Evolutionary conservation across 2,329 filamentous ascomycete genomes (phyloP), one percentile per base, ranked within the genome.

Genomic region (Thermothelomyces thermophilus): DNA sequence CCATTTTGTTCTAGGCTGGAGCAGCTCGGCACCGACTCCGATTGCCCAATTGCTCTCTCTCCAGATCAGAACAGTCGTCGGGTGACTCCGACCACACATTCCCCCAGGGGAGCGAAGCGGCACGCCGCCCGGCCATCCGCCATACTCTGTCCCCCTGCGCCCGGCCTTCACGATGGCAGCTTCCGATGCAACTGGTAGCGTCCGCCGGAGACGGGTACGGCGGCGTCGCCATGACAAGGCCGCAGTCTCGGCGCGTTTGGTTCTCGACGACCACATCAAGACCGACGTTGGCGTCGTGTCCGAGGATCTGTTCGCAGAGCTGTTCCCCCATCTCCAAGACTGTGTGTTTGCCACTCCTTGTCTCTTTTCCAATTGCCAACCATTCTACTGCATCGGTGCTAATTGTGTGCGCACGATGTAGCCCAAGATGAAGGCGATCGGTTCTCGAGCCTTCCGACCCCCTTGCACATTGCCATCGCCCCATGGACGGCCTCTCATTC

Each of bases 281-380:
- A 88, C 87, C 46, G 88, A 95, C 64, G 77, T 90, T 54, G 93
- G 90, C 56, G 79, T 93, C 56, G 69, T 97, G 46, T 95, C 91
- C 11, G 84, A 89, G 61, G 89, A 95, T 66, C 75, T 98, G 45
- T 89, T 90, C 62, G 74, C 77, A 41, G 86, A 94, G 63, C 76
- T 97, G 45, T 90, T 94, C 69, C 83, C 87, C 55, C 71, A 80
- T 60, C 62, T 77, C 59, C 68, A 69, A 58, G 61, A 73, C 63
- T 66, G 78, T 82, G 65, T 67, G 77, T 73, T 59, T 41, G 6
- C 8, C 34, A 17, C n/a, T 11, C 41, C 6, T 22, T 17, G 20
- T 58, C 11, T 36, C 41, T 17, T 58, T 52, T 57, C 47, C 30
- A n/a, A 35, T n/a, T 6, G 33, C 7, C 13, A 6, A 6, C 7